Percentiles rank a stretch among this genome's conserved stretches.
Evolutionary conservation across 2,329 filamentous ascomycete species (phyloP).

Genomic region (Pseudogymnoascus sp.): DNA sequence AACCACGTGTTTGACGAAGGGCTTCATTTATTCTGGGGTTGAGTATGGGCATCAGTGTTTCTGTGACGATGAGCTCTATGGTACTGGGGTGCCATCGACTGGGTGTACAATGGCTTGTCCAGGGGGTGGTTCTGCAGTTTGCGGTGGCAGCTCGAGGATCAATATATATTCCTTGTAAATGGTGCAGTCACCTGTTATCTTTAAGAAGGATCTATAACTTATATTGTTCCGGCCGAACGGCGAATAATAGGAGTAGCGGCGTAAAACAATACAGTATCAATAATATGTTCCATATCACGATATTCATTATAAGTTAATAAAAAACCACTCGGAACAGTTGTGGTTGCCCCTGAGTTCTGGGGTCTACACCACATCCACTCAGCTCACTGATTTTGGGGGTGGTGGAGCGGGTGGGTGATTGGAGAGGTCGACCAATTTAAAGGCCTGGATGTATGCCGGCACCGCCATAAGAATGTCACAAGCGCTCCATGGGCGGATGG

Average conservation of each 20-base stretch:
- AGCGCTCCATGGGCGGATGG: too few relatives aligned
- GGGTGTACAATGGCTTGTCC: conserved; percentile 5
- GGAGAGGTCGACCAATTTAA: too few relatives aligned
- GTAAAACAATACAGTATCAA: background rate
- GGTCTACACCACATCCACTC: too few relatives aligned
- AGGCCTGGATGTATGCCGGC: too few relatives aligned
- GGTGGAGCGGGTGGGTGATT: too few relatives aligned
- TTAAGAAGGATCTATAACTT: background rate
- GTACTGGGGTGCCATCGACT: background rate
- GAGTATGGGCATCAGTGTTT: background rate
- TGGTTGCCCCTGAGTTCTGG: too few relatives aligned
- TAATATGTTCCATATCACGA: background rate
- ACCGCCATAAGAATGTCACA: too few relatives aligned
- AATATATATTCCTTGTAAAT: conserved; percentile 9
- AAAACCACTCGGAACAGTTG: too few relatives aligned
- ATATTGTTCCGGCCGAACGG: background rate
- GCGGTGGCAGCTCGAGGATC: conserved; percentile 1
- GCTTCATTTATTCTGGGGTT: conserved; percentile 3
- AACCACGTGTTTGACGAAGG: background rate
- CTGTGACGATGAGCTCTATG: conserved; percentile 8
- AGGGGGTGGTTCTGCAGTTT: background rate
- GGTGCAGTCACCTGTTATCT: background rate
- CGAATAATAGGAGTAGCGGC: background rate
- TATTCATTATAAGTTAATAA: too few relatives aligned
- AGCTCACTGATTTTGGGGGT: too few relatives aligned